These are phyloP conservation scores for Cicer judaicum DNA, from an alignment of 306 rosid species.

Conservation along the genomic window DNA sequence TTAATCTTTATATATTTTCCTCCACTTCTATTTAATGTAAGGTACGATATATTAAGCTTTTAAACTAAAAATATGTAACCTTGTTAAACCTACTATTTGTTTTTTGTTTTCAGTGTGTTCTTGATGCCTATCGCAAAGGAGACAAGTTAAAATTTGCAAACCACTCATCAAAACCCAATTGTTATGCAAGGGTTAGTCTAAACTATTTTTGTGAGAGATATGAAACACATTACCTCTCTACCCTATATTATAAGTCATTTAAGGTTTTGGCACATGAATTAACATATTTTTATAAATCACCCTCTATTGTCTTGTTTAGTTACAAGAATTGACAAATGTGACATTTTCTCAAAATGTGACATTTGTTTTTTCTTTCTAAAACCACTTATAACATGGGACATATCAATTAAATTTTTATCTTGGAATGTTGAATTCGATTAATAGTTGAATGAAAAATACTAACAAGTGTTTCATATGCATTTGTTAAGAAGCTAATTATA, in stretches of 20 bases:
- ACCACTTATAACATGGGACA: not conserved
- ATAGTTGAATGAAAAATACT: no score
- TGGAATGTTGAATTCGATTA: no score
- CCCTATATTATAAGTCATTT: no score
- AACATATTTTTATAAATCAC: no score
- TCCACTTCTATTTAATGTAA: not conserved
- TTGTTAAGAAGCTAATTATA: no score
- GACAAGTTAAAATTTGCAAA: slow-evolving; percentile 85
- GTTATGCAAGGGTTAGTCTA: slow-evolving; percentile 70
- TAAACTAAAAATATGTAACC: not conserved
- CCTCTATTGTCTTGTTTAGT: no score
- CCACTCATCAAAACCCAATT: slow-evolving; percentile 80
- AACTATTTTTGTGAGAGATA: not conserved
- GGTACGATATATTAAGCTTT: slow-evolving; percentile 16
- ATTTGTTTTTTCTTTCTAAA: not conserved
- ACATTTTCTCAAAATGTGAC: no score
- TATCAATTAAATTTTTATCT: no score
- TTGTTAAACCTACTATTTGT: not conserved
- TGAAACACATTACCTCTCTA: not conserved
- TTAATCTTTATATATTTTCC: not conserved
- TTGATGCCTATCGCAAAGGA: slow-evolving; percentile 86
- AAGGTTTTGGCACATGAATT: no score
- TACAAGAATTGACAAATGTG: no score
- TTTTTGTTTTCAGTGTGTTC: slow-evolving; percentile 60
- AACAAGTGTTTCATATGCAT: no score